Evolutionary conservation across 768 basidiomycete genomes (phyloP), one percentile per base, ranked within the genome.

Genomic region (Psilocybe cyanescens): DNA sequence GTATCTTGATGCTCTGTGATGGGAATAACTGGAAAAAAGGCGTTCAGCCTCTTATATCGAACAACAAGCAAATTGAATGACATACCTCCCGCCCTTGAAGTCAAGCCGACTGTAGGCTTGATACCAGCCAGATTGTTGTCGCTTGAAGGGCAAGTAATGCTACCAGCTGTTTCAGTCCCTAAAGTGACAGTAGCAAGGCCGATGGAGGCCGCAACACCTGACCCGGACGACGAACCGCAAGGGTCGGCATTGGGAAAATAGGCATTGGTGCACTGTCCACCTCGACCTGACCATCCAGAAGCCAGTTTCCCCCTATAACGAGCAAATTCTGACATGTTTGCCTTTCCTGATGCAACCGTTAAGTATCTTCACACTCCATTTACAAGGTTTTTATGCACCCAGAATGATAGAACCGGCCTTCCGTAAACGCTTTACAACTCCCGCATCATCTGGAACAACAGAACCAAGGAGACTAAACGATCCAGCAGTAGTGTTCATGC

Each of bases 141-240:
- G 64, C 76, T 77, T 0, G 81, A 71, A 17, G 85, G 87, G 61
- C 79, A 85, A 4, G 77, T 81, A 30, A 86, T 85, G 57, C 84
- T 84, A 4, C 86, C 83, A 60, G 82, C 79, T 0, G 84, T 84
- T 58, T 85, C 83, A 2, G 82, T 76, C 8, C 80, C 83, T 1
- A 85, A 72, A 0, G 79, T 72, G 1, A 82, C 81, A 12, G 82
- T 72, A 12, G 76, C 71, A 12, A 86, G 73, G 12, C 85, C 84
- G 48, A 84, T 85, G 1, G 83, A 81, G 2, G 81, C 74, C n/a
- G 81, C 76, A 30, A 86, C 76, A 2, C 79, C 87, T 16, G 84
- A 85, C 1, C 87, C 87, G 5, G 84, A 81, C 0, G 84, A 86
- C 1, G 83, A 86, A 1, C 86, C 85, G 61, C 82, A 85, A 2